Evolutionary conservation across 495 filamentous ascomycete genomes (phyloP), one percentile per base, ranked within the genome.

Genomic region (Thermothielavioides terrestris): DNA sequence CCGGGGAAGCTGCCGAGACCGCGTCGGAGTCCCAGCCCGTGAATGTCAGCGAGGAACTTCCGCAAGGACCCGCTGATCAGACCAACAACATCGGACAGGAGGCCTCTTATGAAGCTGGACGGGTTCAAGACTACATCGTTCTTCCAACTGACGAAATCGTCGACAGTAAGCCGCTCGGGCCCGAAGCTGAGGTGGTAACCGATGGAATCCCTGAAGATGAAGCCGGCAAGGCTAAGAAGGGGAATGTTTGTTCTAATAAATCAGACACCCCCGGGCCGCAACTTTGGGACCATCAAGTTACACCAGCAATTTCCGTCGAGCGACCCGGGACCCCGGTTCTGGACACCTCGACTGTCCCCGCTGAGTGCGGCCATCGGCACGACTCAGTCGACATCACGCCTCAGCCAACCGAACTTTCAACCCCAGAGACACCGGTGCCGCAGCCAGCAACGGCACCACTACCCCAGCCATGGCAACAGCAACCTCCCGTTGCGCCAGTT

Each of bases 281-380:
- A 22, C 20, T 21, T 25, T 6, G 2, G 12, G 28, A 18, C 30
- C 17, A 42, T 26, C 35, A 41, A 2, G 34, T 31, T 36, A 6
- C 52, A 45, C 40, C 46, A 6, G 40, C 40, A 41, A 46, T 41
- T 22, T 54, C 46, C 8, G 25, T 34, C 35, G 23, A 46, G 18
- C 14, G 18, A 6, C 32, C 46, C 12, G 6, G 25, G 2, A 11
- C 30, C 11, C 25, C 12, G 7, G 9, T 4, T 2, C 18, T 25
- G 8, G 41, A 34, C 7, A 32, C 31, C 18, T 36, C n/a, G 7
- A 6, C 23, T 6, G 6, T 40, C 14, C 17, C 46, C 18, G 21
- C 41, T n/a, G 17, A 39, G 36, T 11, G 14, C 14, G 8, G 26
- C 0, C 20, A 34, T 9, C 14, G 1, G 17, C 14, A 23, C 5